Evolutionary conservation across 306 rosid genomes (phyloP).

Genomic region (Erythrophleum fordii): DNA sequence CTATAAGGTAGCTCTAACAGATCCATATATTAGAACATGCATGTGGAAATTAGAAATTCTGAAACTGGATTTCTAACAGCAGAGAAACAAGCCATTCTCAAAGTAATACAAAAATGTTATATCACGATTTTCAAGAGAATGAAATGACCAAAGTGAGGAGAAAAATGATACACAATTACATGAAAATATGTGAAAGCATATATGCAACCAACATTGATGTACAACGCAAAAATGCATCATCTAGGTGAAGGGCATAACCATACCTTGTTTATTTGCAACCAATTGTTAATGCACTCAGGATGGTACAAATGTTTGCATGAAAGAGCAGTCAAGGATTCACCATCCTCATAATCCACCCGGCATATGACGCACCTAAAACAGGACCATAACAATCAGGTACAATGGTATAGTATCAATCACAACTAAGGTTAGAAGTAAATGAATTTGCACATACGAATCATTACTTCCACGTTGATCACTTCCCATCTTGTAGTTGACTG

Average conservation of each 20-base stretch:
- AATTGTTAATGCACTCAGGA: constrained; percentile 88
- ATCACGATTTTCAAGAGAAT: neutral
- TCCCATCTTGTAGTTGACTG: neutral
- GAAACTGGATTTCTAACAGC: neutral
- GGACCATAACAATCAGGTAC: constrained; percentile 36
- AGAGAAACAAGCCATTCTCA: neutral
- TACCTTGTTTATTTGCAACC: constrained; percentile 98
- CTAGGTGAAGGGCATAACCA: constrained; percentile 2
- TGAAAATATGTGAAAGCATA: constrained; percentile 7
- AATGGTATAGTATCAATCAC: constrained; percentile 6
- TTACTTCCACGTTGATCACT: constrained; percentile 23
- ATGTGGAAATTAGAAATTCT: neutral
- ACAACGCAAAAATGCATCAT: neutral
- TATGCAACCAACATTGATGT: neutral
- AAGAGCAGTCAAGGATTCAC: constrained; percentile 80
- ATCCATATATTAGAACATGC: constrained; percentile 9
- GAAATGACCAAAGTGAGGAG: neutral
- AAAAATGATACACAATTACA: neutral
- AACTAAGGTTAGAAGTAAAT: constrained; percentile 16
- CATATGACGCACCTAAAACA: constrained; percentile 90
- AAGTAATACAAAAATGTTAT: neutral
- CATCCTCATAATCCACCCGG: constrained; percentile 90
- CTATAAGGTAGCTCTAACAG: neutral
- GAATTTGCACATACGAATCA: constrained; percentile 69
- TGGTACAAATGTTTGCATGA: constrained; percentile 96